Evolutionary conservation across 345 rosid species (phyloP).

Genomic region (Excoecaria cochinchinensis): DNA sequence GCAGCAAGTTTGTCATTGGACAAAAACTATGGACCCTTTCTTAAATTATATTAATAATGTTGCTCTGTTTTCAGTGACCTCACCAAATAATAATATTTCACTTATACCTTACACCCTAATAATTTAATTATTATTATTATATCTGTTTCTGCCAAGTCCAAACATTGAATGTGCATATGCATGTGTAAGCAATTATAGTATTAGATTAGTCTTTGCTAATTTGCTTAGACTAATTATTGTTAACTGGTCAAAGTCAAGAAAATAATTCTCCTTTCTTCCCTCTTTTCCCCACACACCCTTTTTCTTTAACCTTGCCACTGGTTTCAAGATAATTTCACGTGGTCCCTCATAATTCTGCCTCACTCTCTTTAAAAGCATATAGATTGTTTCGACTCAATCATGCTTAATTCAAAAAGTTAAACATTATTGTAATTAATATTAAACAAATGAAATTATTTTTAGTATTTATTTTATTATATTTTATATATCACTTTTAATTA

Average conservation of each 20-base stretch:
- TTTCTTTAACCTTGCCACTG: neutral
- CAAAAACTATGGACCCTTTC: neutral
- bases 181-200: neutral
- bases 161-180: constrained; percentile 31
- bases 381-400: neutral
- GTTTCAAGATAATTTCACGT: constrained; percentile 34
- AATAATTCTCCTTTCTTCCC: neutral
- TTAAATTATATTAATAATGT: neutral
- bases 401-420: neutral
- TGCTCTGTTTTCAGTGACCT: neutral
- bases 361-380: neutral
- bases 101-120: no score
- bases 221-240: neutral
- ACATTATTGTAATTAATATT: neutral
- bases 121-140: neutral
- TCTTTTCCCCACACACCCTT: no score
- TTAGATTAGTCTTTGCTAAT: neutral
- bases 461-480: neutral
- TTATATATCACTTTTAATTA: no score
- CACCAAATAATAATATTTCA: neutral
- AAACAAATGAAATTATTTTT: neutral
- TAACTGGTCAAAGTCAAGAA: constrained; percentile 27
- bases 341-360: constrained; percentile 22
- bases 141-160: constrained; percentile 15
- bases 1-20: neutral